Evolutionary conservation across 2,329 filamentous ascomycete species (phyloP).

Genomic region (Aureobasidium musti): DNA sequence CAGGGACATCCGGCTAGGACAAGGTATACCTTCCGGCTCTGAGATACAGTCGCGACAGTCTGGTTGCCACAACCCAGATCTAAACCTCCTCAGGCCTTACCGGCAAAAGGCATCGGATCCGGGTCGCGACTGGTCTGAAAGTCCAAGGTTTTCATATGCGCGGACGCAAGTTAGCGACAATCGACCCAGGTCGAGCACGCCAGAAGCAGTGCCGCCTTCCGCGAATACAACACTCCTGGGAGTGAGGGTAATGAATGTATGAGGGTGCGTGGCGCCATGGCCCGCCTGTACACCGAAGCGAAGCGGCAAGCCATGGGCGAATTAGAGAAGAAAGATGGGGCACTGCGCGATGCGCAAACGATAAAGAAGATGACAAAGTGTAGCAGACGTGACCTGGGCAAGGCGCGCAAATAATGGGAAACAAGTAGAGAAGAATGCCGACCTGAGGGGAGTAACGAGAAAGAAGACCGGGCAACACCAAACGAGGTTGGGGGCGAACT

Average conservation of each 20-base stretch:
- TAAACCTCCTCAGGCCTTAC: background rate
- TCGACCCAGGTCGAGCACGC: slow-evolving; percentile 12
- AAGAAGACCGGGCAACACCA: slow-evolving; percentile 15
- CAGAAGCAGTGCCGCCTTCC: slow-evolving; percentile 3
- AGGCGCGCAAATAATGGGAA: background rate
- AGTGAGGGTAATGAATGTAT: slow-evolving; percentile 3
- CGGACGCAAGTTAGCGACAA: background rate
- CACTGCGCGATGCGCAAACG: slow-evolving; percentile 17
- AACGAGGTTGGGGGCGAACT: slow-evolving; percentile 18
- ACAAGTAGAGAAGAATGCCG: background rate
- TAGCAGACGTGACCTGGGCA: slow-evolving; percentile 15
- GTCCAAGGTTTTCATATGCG: background rate
- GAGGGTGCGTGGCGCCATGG: slow-evolving; percentile 13
- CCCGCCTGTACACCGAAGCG: background rate
- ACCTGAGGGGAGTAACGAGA: background rate
- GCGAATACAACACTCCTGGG: slow-evolving; percentile 13
- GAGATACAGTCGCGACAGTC: slow-evolving; percentile 1
- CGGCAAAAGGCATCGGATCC: slow-evolving; percentile 11
- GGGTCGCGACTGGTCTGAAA: slow-evolving; percentile 11
- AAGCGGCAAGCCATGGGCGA: slow-evolving; percentile 4
- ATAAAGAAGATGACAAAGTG: slow-evolving; percentile 5
- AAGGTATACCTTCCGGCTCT: background rate
- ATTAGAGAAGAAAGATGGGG: slow-evolving; percentile 3
- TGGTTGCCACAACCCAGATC: slow-evolving; percentile 7
- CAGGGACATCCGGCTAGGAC: slow-evolving; percentile 5